phyloP scores from a whole-genome alignment of 371 early-diverging fungal species.

The Syncephalastrum racemosum region DNA sequence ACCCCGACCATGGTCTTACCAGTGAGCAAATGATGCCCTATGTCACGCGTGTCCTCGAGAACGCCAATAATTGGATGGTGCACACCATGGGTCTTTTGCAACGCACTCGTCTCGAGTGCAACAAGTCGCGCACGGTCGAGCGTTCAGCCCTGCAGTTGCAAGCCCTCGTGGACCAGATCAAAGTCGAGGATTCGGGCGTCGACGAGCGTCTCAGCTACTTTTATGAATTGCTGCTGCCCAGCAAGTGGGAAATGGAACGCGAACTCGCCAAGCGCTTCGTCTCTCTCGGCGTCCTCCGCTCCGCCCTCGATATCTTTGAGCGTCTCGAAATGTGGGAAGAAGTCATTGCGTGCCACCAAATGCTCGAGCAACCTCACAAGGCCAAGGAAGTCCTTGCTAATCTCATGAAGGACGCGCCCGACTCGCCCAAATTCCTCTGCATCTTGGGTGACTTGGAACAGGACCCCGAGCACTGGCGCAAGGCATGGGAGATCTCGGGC shows the following conservation, averaged over 20 bases:
- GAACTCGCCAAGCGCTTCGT: conserved; percentile 87
- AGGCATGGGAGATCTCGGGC: conserved; percentile 89
- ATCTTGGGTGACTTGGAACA: conserved; percentile 85
- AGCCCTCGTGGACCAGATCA: conserved; percentile 91
- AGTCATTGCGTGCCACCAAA: conserved; percentile 79
- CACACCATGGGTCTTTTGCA: conserved; percentile 91
- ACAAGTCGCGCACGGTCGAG: conserved; percentile 87
- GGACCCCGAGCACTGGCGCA: conserved; percentile 76
- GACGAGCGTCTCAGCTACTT: conserved; percentile 82
- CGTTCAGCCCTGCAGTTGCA: conserved; percentile 91
- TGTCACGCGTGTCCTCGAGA: conserved; percentile 85
- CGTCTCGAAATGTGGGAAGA: conserved; percentile 95
- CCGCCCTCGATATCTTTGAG: conserved; percentile 91
- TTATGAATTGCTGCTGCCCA: conserved; percentile 76
- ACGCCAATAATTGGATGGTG: conserved; percentile 96
- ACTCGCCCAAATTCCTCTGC: conserved; percentile 83
- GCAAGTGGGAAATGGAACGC: conserved; percentile 94
- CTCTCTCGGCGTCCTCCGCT: conserved; percentile 82
- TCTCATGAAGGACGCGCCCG: conserved; percentile 64
- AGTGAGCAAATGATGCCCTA: conserved; percentile 93
- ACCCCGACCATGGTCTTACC: conserved; percentile 90
- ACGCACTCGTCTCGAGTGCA: conserved; percentile 88
- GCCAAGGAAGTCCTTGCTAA: conserved; percentile 75
- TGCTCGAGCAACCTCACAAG: conserved; percentile 79
- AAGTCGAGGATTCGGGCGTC: conserved; percentile 71